Conservation (phyloP, 2,329 filamentous ascomycete species). For the Fusarium tricinctum region DNA sequence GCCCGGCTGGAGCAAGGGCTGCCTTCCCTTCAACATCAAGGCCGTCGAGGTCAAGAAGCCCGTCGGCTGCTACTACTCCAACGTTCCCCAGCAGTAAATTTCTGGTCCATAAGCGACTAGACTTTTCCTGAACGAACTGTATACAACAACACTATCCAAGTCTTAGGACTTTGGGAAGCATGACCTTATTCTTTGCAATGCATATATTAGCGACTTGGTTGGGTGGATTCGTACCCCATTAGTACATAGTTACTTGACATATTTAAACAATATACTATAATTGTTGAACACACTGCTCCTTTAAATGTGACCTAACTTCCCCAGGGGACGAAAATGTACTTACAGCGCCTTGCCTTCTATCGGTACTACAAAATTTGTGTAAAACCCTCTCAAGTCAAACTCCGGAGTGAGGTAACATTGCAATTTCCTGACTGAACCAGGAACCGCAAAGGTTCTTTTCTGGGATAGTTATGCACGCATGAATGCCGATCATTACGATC, state of each 20-base stretch:
- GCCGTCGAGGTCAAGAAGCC: constrained; percentile 51
- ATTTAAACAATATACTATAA: too few relatives aligned
- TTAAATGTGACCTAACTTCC: too few relatives aligned
- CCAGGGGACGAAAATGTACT: too few relatives aligned
- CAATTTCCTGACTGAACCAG: neutral
- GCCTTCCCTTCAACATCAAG: constrained; percentile 54
- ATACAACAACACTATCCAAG: neutral
- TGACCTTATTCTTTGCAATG: constrained; percentile 1
- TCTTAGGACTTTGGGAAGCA: neutral
- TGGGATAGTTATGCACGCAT: neutral
- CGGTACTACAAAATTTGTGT: too few relatives aligned
- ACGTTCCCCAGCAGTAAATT: constrained; percentile 7
- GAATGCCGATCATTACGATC: constrained; percentile 13
- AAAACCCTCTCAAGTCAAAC: neutral
- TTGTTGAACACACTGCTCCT: too few relatives aligned
- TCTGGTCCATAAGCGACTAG: neutral
- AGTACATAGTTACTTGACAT: constrained; percentile 9
- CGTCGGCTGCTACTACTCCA: constrained; percentile 56
- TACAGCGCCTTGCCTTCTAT: too few relatives aligned
- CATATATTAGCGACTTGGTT: constrained; percentile 20
- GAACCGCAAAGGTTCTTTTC: neutral
- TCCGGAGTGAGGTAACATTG: neutral
- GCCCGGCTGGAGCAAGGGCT: constrained; percentile 56
- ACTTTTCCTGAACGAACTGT: too few relatives aligned
- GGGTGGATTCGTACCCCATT: neutral